Base-by-base conservation (phyloP, 352 stramenopile genomes). In the Albugo laibachii region DNA sequence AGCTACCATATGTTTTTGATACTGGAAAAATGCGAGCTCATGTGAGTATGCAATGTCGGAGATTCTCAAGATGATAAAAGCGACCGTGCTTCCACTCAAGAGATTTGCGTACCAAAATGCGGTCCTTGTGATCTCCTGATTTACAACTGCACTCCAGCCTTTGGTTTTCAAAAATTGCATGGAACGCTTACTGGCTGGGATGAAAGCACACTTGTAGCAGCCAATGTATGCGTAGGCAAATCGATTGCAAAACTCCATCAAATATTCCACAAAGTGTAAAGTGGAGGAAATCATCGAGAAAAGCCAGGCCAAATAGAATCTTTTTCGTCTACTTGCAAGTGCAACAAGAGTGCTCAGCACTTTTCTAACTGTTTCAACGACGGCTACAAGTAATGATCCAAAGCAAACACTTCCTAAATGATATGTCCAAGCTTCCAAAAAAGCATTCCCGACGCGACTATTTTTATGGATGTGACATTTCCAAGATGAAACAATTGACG, bases 401-500 rank as follows among this genome's bases (percentile, higher is more conserved):
- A 94, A 86, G 66, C 76, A 96, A 54, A 97, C 97, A 27, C 68
- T 92, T 42, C 92, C 92, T 20, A 96, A 65, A 50, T 87, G 83
- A 40, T 83, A 70, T 31, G 86, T 97, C 46, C 83, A 61, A 0
- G 86, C 74, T 19, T 85, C 77, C 20, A 79, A 49, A 58, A 63
- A 83, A 11, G 93, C 71, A 5, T 76, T 65, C 35, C 83, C 52
- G 24, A 73, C 85, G 56, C 83, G 81, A 58, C 73, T 83, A 31
- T 69, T 54, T 38, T 65, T 72, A 19, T 71, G 81, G 38, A 67
- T 65, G 3, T 84, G 65, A 49, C 77, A 78, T 54, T 84, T 75
- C 92, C 92, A 97, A 13, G 80, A 82, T 14, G 69, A 82, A 19
- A 97, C 79, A 0, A 76, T 93, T 18, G 86, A 87, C 13, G 83